Evolutionary conservation across 305 asterid genomes (phyloP), one percentile per base, ranked within the genome.

Genomic region (Rubia balearica): DNA sequence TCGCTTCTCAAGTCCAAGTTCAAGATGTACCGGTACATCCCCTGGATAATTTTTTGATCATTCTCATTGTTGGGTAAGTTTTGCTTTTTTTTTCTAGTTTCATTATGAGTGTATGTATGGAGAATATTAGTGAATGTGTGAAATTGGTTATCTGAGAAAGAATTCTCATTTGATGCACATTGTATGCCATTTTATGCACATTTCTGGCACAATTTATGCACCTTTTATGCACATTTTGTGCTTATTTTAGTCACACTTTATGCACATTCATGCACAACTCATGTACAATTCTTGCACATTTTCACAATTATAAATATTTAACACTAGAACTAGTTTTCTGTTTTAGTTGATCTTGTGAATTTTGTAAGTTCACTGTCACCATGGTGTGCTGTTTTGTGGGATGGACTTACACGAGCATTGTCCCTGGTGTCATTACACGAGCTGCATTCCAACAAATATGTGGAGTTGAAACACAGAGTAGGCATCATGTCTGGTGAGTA

Each of bases 351-450:
- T 33, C 10, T 57, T 48, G 13, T 40, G 46, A 55, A 56, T 40
- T 68, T 57, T 24, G 22, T 42, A 84, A 85, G 75, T 76, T 82
- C 65, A 75, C 80, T 2, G 43, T 61, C 11, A 81, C 82, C 74
- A 53, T 82, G 69, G 79, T 82, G 65, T 78, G 74, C 83, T 84
- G 74, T 75, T 84, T 68, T 82, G 81, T 36, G 88, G 86, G 48
- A 83, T 78, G 60, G 75, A 84, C 77, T 67, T 82, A 65, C 82
- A 84, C 41, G 85, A 76, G 38, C 83, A 72, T 17, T 84, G 86
- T 48, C 73, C 85, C 5, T 84, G 86, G 88, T 84, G 88, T 73
- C 85, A 84, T 71, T 78, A 84, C 75, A 69, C 82, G 75, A 84
- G 85, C 65, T 84, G 88, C 45, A 74, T 84, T 45, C 85, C 84